These are phyloP conservation scores for Rhododendron vialii DNA, from an alignment of 148 eudicot species.

Conservation along the genomic window DNA sequence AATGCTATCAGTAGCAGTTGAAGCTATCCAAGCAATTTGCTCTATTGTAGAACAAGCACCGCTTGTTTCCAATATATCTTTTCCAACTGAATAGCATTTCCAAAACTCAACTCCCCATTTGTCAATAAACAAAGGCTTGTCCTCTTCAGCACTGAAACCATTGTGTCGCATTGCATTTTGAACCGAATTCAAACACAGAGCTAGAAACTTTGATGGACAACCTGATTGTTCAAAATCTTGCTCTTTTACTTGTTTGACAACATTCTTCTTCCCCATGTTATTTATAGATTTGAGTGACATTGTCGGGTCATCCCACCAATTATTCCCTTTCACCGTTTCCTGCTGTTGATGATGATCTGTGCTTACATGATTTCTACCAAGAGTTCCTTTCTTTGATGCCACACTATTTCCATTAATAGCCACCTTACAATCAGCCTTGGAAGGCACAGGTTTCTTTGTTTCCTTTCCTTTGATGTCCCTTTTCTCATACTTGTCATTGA, in stretches of 20 bases:
- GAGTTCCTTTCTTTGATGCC: constrained; percentile 15
- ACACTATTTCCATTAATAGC: constrained; percentile 17
- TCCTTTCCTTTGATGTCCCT: constrained; percentile 23
- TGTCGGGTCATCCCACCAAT: constrained; percentile 15
- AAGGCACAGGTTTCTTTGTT: constrained; percentile 26
- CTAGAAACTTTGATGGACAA: constrained; percentile 71
- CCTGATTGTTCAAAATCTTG: constrained; percentile 15
- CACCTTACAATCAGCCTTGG: constrained; percentile 21
- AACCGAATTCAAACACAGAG: constrained; percentile 63
- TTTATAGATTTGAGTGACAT: constrained; percentile 5
- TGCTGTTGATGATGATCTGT: constrained; percentile 14
- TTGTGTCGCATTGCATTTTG: constrained; percentile 37
- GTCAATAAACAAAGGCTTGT: constrained; percentile 40
- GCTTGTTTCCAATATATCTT: constrained; percentile 56
- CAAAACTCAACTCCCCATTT: constrained; percentile 86
- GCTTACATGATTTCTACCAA: constrained; percentile 7
- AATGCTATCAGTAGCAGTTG: constrained; percentile 76
- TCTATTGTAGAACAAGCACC: constrained; percentile 48
- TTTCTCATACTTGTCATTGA: constrained; percentile 57
- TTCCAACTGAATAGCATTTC: constrained; percentile 55
- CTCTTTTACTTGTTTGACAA: constrained; percentile 19
- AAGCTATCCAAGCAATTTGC: constrained; percentile 85
- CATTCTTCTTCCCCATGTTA: constrained; percentile 18
- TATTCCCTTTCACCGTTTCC: constrained; percentile 18
- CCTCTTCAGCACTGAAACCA: constrained; percentile 32